These are phyloP conservation scores for Nakazawaea ambrosiae DNA, from an alignment of 805 yeast species.

Conservation along the genomic window DNA sequence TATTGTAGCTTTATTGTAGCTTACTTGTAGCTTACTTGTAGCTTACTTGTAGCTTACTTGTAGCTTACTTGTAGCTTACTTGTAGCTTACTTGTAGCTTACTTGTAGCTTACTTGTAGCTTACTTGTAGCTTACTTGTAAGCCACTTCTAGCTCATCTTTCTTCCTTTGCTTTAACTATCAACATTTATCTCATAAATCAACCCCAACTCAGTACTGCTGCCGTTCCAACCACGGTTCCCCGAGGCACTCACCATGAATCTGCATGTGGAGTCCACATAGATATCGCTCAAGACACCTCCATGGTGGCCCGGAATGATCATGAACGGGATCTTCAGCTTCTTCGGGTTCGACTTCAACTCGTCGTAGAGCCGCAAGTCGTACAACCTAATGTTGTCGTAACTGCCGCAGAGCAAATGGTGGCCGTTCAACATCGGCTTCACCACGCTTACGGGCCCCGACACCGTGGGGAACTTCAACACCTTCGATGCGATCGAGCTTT, in stretches of 20 bases:
- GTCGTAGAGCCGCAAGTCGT: conserved; percentile 54
- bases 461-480: conserved; percentile 72
- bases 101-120: too few relatives aligned
- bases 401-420: conserved; percentile 83
- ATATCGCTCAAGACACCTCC: conserved; percentile 82
- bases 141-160: too few relatives aligned
- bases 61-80: too few relatives aligned
- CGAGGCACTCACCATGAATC: conserved; percentile 84
- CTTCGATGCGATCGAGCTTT: conserved; percentile 44
- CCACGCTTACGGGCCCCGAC: conserved; percentile 85
- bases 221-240: conserved; percentile 98
- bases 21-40: too few relatives aligned
- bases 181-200: conserved; percentile 61
- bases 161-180: too few relatives aligned
- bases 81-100: too few relatives aligned
- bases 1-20: too few relatives aligned
- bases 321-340: conserved; percentile 59
- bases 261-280: conserved; percentile 77
- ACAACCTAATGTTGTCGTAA: conserved; percentile 80
- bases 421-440: conserved; percentile 73
- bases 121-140: too few relatives aligned
- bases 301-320: conserved; percentile 93
- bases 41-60: too few relatives aligned
- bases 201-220: conserved; percentile 66
- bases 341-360: conserved; percentile 23